phyloP scores from a whole-genome alignment of 192 early-diverging fungal genomes.

The Backusella macrospora region DNA sequence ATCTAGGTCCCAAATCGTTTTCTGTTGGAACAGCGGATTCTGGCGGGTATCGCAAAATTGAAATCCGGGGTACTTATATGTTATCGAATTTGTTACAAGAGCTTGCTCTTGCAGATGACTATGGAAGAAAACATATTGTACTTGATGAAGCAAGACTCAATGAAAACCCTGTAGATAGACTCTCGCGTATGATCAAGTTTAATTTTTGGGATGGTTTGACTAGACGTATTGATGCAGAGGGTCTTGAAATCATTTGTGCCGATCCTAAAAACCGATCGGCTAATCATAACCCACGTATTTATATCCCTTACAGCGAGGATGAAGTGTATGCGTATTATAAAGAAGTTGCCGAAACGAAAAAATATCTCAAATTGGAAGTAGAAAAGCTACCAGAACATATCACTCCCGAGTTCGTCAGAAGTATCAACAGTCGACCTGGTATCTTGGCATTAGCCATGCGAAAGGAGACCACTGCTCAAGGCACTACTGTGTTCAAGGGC shows the following conservation, averaged over 20 bases:
- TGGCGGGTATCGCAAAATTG: constrained; percentile 83
- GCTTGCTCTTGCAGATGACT: constrained; percentile 88
- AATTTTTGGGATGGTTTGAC: constrained; percentile 98
- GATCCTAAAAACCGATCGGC: constrained; percentile 91
- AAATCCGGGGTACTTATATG: constrained; percentile 95
- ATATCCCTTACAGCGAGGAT: constrained; percentile 87
- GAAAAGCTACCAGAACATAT: constrained; percentile 83
- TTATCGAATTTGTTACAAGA: constrained; percentile 97
- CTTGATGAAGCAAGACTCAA: constrained; percentile 89
- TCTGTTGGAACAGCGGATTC: constrained; percentile 83
- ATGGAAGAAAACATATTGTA: constrained; percentile 85
- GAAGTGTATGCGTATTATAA: constrained; percentile 83
- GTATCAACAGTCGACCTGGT: constrained; percentile 86
- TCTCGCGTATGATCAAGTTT: constrained; percentile 88
- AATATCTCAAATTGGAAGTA: constrained; percentile 77
- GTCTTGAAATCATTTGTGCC: constrained; percentile 87
- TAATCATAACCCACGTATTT: constrained; percentile 84
- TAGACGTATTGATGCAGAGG: constrained; percentile 78
- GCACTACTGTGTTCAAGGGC: constrained; percentile 46
- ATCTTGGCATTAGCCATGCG: constrained; percentile 84
- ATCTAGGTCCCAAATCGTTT: constrained; percentile 91
- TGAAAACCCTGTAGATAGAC: constrained; percentile 92
- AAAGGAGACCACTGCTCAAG: constrained; percentile 11
- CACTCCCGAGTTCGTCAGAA: constrained; percentile 88
- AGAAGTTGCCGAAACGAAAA: constrained; percentile 62